These are phyloP conservation scores for Nannochloris sp. DNA, from an alignment of 139 green algal species.

Conservation along the genomic window DNA sequence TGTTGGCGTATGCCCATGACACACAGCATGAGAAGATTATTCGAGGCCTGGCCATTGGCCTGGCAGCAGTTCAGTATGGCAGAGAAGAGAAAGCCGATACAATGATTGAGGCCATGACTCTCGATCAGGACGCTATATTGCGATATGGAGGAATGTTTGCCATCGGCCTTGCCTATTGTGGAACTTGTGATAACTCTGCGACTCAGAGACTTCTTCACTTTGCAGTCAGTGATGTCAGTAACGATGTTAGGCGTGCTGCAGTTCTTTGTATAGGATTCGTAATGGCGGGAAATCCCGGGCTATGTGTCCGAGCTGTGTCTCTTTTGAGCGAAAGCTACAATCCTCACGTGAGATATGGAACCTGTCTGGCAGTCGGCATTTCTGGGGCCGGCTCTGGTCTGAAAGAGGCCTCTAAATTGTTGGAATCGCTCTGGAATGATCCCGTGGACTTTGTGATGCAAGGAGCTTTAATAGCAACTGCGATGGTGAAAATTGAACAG, in stretches of 20 bases:
- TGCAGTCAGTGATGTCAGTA: slow-evolving; percentile 86
- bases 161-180: slow-evolving; percentile 88
- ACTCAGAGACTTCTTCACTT: slow-evolving; percentile 95
- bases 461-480: slow-evolving; percentile 84
- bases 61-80: slow-evolving; percentile 85
- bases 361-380: slow-evolving; percentile 94
- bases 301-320: slow-evolving; percentile 84
- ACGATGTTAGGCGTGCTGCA: slow-evolving; percentile 91
- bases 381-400: slow-evolving; percentile 77
- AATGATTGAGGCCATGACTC: slow-evolving; percentile 76
- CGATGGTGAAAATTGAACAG: slow-evolving; percentile 85
- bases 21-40: slow-evolving; percentile 70
- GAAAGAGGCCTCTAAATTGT: slow-evolving; percentile 65
- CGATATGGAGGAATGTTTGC: slow-evolving; percentile 90
- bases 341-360: slow-evolving; percentile 83
- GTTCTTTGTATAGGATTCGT: slow-evolving; percentile 90
- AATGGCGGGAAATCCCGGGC: slow-evolving; percentile 70
- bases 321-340: slow-evolving; percentile 96
- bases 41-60: slow-evolving; percentile 67
- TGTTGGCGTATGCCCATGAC: slow-evolving; percentile 95
- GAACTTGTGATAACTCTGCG: slow-evolving; percentile 88
- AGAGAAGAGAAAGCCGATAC: slow-evolving; percentile 87
- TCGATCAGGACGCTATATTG: slow-evolving; percentile 39
- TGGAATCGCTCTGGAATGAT: slow-evolving; percentile 71
- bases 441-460: slow-evolving; percentile 27